These are phyloP conservation scores for Phyllosticta ampelicida DNA, from an alignment of 2,329 filamentous ascomycete species.

Conservation along the genomic window DNA sequence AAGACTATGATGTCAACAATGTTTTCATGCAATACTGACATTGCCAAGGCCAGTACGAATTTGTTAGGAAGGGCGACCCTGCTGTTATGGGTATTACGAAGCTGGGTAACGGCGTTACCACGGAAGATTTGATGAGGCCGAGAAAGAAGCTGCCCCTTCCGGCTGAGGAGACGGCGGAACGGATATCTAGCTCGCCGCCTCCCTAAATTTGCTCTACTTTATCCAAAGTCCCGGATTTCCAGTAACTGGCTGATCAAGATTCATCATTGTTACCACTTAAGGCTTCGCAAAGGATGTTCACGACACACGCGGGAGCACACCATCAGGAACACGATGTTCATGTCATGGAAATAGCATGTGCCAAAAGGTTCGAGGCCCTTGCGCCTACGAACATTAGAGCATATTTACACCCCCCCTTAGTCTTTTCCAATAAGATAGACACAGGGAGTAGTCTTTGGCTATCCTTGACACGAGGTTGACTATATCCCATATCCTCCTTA, in stretches of 20 bases:
- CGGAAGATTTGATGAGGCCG: constrained; percentile 74
- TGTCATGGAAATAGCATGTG: too few species aligned
- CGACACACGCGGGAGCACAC: too few species aligned
- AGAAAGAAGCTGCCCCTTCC: constrained; percentile 51
- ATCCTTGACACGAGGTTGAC: too few species aligned
- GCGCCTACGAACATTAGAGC: too few species aligned
- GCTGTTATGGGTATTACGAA: constrained; percentile 90
- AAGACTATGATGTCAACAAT: constrained; percentile 22
- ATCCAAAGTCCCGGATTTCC: background rate
- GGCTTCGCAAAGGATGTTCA: too few species aligned
- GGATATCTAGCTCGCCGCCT: constrained; percentile 44
- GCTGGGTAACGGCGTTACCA: constrained; percentile 65
- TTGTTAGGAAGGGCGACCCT: constrained; percentile 84
- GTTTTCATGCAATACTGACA: constrained; percentile 1
- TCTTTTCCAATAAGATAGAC: too few species aligned
- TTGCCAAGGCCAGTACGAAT: constrained; percentile 65
- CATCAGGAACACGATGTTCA: too few species aligned
- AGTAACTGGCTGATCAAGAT: background rate
- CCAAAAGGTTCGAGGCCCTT: too few species aligned
- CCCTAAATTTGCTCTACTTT: constrained; percentile 5
- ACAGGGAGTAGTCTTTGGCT: too few species aligned
- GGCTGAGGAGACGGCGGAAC: constrained; percentile 47
- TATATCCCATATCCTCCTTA: too few species aligned
- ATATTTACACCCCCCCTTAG: too few species aligned
- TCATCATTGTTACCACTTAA: background rate